Evolutionary conservation across 2,329 filamentous ascomycete genomes (phyloP), one percentile per base, ranked within the genome.

Genomic region (Calonectria hawksworthii): DNA sequence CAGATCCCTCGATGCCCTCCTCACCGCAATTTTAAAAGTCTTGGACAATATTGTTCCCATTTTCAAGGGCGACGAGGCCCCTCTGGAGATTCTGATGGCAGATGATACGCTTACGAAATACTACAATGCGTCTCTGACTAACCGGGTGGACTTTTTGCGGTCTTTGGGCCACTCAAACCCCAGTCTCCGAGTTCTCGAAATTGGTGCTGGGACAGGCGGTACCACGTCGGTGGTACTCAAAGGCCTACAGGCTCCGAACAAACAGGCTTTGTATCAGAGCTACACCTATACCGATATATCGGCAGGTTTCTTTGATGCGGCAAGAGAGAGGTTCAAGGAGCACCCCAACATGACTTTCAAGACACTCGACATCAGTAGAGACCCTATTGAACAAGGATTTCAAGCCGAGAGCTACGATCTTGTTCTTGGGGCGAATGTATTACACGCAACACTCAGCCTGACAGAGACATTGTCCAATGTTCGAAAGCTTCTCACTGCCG

Each of bases 221-320:
- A 82, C 84, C 36, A 86, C 85, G 0, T 65, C 68, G 9, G 77
- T 78, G 7, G 67, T 83, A 23, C 34, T 86, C 13, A 1, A 73
- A 73, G 4, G 65, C 68, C 32, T 73, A 81, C 44, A 56, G 65
- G 2, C 71, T 78, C 21, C 61, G 13, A 32, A 32, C 34, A 44
- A 52, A 44, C 50, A 41, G 44, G 30, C 34, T 26, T 36, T 71
- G 56, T 44, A 77, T 75, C 36, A 73, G 61, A 65, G 50, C 21
- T 84, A 84, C 38, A 79, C 75, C 1, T 84, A 77, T 56, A 85
- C 83, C 1, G 83, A 85, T 32, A 78, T 84, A 18, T 83, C 82
- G 0, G 72, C 78, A 0, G 81, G 81, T 0, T 85, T 83, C 74
- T 83, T 85, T 59, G 69, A 51, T 4, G 67, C 72, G 0, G 83